A percentile compares a stretch with the other conserved stretches of the same genome.
These are phyloP conservation scores for Lepiota venenata DNA, from an alignment of 768 basidiomycete genomes.

Conservation along the genomic window DNA sequence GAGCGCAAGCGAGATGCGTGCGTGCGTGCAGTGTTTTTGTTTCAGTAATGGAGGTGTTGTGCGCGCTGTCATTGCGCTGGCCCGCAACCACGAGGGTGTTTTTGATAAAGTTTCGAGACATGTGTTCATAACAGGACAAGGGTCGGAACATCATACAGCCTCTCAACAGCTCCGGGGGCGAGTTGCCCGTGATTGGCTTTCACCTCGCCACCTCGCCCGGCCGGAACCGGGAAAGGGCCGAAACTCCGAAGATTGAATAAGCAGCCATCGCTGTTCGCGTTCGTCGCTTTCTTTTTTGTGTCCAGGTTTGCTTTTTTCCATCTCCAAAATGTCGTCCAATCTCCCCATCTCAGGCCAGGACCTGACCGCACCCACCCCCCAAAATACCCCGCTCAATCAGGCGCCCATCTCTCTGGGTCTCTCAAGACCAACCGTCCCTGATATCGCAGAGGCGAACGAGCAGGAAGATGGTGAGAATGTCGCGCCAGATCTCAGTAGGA, in stretches of 20 bases:
- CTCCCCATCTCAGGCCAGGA: slow-evolving; percentile 56
- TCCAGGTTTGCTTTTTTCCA: neutral
- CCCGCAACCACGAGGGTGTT: neutral
- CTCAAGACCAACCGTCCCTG: slow-evolving; percentile 85
- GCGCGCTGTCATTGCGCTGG: no score
- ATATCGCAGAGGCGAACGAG: slow-evolving; percentile 81
- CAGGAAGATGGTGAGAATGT: slow-evolving; percentile 51
- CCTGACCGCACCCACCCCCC: slow-evolving; percentile 87
- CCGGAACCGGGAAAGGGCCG: slow-evolving; percentile 9
- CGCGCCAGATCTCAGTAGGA: slow-evolving; percentile 32
- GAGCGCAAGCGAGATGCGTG: no score
- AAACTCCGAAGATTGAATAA: slow-evolving; percentile 17
- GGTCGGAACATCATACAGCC: neutral
- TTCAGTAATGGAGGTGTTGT: neutral
- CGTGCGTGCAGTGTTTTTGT: no score
- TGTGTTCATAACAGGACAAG: neutral
- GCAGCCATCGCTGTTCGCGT: slow-evolving; percentile 1
- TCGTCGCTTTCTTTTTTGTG: slow-evolving; percentile 12
- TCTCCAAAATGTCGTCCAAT: slow-evolving; percentile 57
- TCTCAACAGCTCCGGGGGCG: no score
- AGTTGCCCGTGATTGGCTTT: no score
- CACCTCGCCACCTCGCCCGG: neutral
- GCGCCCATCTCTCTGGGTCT: slow-evolving; percentile 77
- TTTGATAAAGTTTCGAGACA: slow-evolving; percentile 4
- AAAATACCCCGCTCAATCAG: slow-evolving; percentile 85